phyloP scores from a whole-genome alignment of 345 rosid genomes.

The Salix caprea region DNA sequence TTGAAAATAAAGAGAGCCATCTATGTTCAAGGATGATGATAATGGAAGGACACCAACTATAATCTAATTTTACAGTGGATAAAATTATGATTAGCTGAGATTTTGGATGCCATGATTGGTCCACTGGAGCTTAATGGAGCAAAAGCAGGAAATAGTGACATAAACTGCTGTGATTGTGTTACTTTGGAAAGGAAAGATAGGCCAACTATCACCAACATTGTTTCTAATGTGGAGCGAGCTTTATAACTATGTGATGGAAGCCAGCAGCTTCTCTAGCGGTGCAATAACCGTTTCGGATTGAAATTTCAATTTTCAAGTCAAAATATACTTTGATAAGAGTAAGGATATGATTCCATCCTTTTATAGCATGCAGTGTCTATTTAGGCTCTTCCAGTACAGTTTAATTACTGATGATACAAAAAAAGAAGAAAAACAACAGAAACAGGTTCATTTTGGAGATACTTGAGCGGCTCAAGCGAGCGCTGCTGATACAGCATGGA shows the following conservation, averaged over 20 bases:
- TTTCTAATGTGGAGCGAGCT: slow-evolving; percentile 66
- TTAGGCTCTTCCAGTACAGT: too few species aligned
- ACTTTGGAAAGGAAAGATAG: slow-evolving; percentile 61
- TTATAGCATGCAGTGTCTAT: background rate
- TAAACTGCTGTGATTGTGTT: slow-evolving; percentile 70
- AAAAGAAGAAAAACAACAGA: background rate
- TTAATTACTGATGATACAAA: background rate
- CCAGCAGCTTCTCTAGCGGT: slow-evolving; percentile 66
- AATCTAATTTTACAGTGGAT: slow-evolving; percentile 56
- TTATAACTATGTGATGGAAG: slow-evolving; percentile 32
- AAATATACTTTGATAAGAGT: background rate
- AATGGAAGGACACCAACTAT: slow-evolving; percentile 41
- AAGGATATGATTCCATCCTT: background rate
- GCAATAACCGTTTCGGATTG: slow-evolving; percentile 45
- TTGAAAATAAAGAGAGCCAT: slow-evolving; percentile 61
- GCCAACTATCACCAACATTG: slow-evolving; percentile 59
- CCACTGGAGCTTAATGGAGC: slow-evolving; percentile 46
- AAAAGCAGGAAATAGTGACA: slow-evolving; percentile 73
- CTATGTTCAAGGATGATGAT: slow-evolving; percentile 40
- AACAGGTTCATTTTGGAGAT: background rate
- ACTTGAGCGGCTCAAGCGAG: background rate
- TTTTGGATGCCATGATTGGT: slow-evolving; percentile 59
- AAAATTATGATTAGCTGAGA: slow-evolving; percentile 32
- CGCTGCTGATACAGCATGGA: background rate
- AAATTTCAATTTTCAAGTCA: slow-evolving; percentile 1